phyloP scores from a whole-genome alignment of 768 basidiomycete genomes.

The Suillus paluster region DNA sequence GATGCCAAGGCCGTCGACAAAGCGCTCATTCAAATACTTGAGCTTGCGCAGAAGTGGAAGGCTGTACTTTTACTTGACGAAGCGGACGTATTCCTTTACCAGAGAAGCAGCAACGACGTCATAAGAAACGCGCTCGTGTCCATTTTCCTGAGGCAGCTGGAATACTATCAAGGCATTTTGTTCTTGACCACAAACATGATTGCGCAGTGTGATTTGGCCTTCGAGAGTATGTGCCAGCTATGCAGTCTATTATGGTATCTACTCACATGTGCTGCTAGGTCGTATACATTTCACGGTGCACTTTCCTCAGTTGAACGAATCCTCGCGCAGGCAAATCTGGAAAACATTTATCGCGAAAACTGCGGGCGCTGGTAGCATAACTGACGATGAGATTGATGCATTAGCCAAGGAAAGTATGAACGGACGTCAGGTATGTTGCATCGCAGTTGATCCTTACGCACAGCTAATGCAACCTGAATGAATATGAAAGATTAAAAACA shows the following conservation, averaged over 20 bases:
- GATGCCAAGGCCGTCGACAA: not conserved
- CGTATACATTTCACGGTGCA: constrained; percentile 40
- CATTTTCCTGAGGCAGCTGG: constrained; percentile 64
- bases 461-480: not conserved
- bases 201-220: constrained; percentile 61
- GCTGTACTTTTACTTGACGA: constrained; percentile 63
- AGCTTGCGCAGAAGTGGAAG: constrained; percentile 61
- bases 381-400: not conserved
- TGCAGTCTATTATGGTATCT: not conserved
- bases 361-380: not conserved
- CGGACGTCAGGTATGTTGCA: not conserved
- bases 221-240: constrained; percentile 42
- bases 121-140: constrained; percentile 67
- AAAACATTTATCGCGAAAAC: not conserved
- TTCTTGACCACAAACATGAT: constrained; percentile 57
- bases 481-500: constrained; percentile 2
- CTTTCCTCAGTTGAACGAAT: constrained; percentile 33
- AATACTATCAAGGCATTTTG: constrained; percentile 63
- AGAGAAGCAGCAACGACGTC: constrained; percentile 50
- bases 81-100: constrained; percentile 58
- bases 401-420: not conserved
- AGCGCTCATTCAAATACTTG: constrained; percentile 35
- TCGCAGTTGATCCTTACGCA: not conserved
- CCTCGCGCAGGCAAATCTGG: constrained; percentile 17
- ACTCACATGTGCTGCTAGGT: constrained; percentile 19